Evolutionary conservation across 78 protist genomes (phyloP).

Genomic region (Speleostelium caveatum): DNA sequence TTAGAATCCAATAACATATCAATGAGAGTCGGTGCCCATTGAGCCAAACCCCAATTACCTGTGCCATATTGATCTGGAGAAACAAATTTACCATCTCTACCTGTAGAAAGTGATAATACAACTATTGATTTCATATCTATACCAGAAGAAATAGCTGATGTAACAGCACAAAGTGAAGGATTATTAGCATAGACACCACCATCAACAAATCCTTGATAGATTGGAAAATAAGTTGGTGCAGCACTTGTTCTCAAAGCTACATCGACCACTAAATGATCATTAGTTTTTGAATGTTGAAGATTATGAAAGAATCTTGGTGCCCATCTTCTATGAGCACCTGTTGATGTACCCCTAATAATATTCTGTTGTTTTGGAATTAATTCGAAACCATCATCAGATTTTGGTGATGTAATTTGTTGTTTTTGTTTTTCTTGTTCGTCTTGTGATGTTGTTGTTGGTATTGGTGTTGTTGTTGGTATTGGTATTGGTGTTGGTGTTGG

Average conservation of each 20-base stretch:
- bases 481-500: not conserved
- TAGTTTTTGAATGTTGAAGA: slow-evolving; percentile 29
- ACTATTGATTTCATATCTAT: slow-evolving; percentile 13
- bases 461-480: not conserved
- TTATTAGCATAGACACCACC: slow-evolving; percentile 82
- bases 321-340: slow-evolving; percentile 55
- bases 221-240: slow-evolving; percentile 85
- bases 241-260: slow-evolving; percentile 73
- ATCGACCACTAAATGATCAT: slow-evolving; percentile 54
- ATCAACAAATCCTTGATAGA: slow-evolving; percentile 70
- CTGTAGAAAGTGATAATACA: slow-evolving; percentile 66
- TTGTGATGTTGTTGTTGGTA: not conserved
- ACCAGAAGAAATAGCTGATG: slow-evolving; percentile 56
- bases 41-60: slow-evolving; percentile 79
- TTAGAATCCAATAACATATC: slow-evolving; percentile 70
- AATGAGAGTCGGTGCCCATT: slow-evolving; percentile 76
- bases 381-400: slow-evolving; percentile 22
- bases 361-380: slow-evolving; percentile 8
- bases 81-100: slow-evolving; percentile 64
- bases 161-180: slow-evolving; percentile 70
- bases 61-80: slow-evolving; percentile 61
- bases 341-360: not conserved
- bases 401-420: not conserved
- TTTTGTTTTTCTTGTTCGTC: no score
- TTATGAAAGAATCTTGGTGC: slow-evolving; percentile 79